Base-by-base conservation (phyloP, 2,329 filamentous ascomycete species). In the Seiridium unicorne region DNA sequence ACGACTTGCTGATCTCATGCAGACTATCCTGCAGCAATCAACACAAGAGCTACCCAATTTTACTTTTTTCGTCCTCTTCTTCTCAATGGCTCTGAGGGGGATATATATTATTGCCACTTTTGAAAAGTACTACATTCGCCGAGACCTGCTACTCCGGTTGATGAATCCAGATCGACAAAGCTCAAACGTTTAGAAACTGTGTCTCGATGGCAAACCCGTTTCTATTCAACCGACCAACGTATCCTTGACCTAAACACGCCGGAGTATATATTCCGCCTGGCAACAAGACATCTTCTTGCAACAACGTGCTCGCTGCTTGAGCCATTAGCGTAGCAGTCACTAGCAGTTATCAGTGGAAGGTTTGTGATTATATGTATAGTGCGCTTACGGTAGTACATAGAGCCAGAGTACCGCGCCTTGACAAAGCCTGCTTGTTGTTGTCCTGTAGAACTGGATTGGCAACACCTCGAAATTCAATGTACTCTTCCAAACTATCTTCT, bases 231-330 rank as follows among this genome's bases (percentile, higher is more conserved):
- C 88, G 80, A 68, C 92, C 84, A 61, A 92, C 77, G 68, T 85
- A 89, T 8, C 80, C 76, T 65, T 89, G 85, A 1, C 90, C 90
- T 2, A 93, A 76, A 58, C 84, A 89, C 0, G 90, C 88, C 0
- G 90, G 87, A 1, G 91, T 93, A 63, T 90, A 84, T 32, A 92
- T 76, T 3, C 90, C 90, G 18, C 90, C 90, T 1, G 79, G 79
- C 10, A 91, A 75, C 42, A 80, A 73, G 10, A 85, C 75, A 11
- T 87, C 81, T 44, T 89, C 87, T 60, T 89, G 79, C 13, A 92
- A 75, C 38, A 93, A 77, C 0, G 86, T 86, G 44, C 84, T 75
- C 3, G 89, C 90, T 10, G 83, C 89, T 66, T 92, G 81, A 2
- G 83, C 81, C 11, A 91, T 69, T 35, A 89, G 79, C 18, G 87